A percentile compares a stretch with the other conserved stretches of the same genome.
Evolutionary conservation across 257 asterid species (phyloP).

Genomic region (Fraxinus americana): DNA sequence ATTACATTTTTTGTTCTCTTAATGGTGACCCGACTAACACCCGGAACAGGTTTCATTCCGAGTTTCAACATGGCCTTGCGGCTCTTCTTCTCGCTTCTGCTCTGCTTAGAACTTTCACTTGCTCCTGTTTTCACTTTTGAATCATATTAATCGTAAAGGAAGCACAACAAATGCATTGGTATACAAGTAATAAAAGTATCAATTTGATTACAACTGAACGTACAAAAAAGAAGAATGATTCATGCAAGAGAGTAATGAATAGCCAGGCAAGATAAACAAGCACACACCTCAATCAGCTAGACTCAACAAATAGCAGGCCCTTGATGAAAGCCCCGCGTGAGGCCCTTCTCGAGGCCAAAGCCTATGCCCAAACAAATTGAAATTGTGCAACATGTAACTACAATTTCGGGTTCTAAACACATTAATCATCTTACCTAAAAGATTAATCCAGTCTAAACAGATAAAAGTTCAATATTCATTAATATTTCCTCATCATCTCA

Average conservation of each 20-base stretch:
- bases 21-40: slow-evolving; percentile 87
- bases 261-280: not conserved
- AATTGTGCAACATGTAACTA: not conserved
- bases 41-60: slow-evolving; percentile 83
- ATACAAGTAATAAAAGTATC: not conserved
- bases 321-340: not conserved
- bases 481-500: not conserved
- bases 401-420: not conserved
- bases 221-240: not conserved
- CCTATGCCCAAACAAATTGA: not conserved
- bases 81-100: slow-evolving; percentile 97
- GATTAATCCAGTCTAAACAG: not conserved
- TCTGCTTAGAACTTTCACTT: slow-evolving; percentile 74
- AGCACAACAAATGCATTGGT: not conserved
- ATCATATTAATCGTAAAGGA: not conserved
- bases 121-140: slow-evolving; percentile 38
- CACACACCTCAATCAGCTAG: not conserved
- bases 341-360: not conserved
- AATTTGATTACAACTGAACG: not conserved
- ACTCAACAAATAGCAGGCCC: not conserved
- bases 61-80: slow-evolving; percentile 95
- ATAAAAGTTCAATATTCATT: not conserved
- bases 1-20: slow-evolving; percentile 79
- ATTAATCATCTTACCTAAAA: not conserved
- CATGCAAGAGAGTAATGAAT: not conserved